A percentile compares a stretch with the other conserved stretches of the same genome.
Conservation (phyloP, 176 grass and related monocot species). For the Lolium multiflorum region DNA sequence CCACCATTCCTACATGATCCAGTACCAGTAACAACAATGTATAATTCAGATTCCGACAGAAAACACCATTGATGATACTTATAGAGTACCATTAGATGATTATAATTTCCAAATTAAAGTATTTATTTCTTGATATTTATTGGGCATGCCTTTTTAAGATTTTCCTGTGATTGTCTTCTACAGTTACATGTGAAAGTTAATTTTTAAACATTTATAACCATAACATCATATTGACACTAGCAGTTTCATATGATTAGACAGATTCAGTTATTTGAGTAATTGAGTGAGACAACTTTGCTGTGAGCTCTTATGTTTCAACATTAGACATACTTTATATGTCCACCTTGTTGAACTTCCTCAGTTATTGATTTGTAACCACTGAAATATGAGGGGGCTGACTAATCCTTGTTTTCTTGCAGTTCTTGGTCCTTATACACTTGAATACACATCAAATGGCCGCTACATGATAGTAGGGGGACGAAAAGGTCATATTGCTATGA, state of each 20-base stretch:
- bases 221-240: background rate
- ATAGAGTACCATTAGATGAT: background rate
- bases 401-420: constrained; percentile 50
- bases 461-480: constrained; percentile 84
- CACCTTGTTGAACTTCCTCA: constrained; percentile 11
- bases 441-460: constrained; percentile 80
- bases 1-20: background rate
- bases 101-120: background rate
- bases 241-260: background rate
- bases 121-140: constrained; percentile 17
- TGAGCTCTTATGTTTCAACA: background rate
- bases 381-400: constrained; percentile 28
- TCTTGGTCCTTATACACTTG: constrained; percentile 81
- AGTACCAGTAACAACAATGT: background rate
- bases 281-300: background rate
- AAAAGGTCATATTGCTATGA: constrained; percentile 93
- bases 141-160: background rate
- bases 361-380: background rate
- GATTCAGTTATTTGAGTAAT: constrained; percentile 18
- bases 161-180: background rate
- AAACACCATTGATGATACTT: background rate
- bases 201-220: background rate
- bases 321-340: background rate
- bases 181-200: background rate
- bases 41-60: background rate